Base-by-base conservation (phyloP, 192 early-diverging fungal species). In the Geosiphon pyriformis region DNA sequence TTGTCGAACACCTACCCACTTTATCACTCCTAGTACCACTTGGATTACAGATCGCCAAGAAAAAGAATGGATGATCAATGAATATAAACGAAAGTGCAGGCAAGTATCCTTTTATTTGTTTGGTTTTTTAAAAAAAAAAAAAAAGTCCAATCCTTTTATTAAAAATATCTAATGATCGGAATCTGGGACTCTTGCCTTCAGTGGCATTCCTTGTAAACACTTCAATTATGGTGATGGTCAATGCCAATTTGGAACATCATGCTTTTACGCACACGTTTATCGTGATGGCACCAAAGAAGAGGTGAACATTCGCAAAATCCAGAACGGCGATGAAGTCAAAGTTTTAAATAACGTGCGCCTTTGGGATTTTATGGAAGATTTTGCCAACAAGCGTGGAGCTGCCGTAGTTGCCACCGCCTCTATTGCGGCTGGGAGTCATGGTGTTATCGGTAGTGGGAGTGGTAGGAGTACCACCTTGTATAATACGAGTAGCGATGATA, bases 191-290 rank as follows among this genome's bases (percentile, higher is more conserved):
- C n/a, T n/a, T n/a, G n/a, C 12, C 23, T 60, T 15, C 26, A 70
- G 69, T 37, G 32, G 17, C 18, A 70, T 70, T 54, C 48, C 57
- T 15, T 70, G 69, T 20, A 70, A 66, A 30, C 62, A 70, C 26
- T 70, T 62, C 33, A 62, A 61, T 49, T 47, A 70, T 27, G 69
- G 69, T 3, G 61, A 70, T 23, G 69, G 69, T 32, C 59, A 54
- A 51, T 70, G 69, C 50, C 69, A 52, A 34, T 70, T 70, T 25
- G 69, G 69, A 10, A 54, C 61, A 23, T 70, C 69, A 12, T 70
- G 69, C 46, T 70, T 70, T 18, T 70, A 70, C 46, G 61, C 69
- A 15, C 69, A 70, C 61, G 49, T 53, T 7, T 53, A 64, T 32
- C 59, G 51, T 33, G 69, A 70, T 54, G 69, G 69, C 26, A 63